Conservation (phyloP, 1,139 yeast species). For the Trichomonascaceae sp. region DNA sequence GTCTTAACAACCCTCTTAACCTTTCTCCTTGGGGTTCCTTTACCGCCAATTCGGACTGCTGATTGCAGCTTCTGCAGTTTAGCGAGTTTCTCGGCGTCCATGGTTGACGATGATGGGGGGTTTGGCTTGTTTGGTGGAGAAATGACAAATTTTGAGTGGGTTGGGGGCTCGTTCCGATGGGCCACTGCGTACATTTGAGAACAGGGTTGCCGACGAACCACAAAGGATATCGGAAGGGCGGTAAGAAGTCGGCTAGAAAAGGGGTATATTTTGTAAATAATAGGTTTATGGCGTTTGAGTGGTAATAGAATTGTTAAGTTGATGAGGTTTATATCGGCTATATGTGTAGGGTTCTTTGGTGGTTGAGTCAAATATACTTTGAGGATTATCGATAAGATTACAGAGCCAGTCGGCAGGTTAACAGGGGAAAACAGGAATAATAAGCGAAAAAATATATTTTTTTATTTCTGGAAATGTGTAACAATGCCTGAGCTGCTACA, state of each 20-base stretch:
- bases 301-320: background rate
- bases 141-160: conserved; percentile 7
- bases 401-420: no score
- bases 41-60: conserved; percentile 41
- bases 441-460: background rate
- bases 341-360: background rate
- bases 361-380: no score
- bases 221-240: background rate
- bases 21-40: conserved; percentile 55
- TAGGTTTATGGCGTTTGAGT: background rate
- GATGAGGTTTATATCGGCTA: background rate
- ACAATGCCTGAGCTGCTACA: background rate
- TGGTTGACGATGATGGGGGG: conserved; percentile 9
- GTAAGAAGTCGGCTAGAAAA: background rate
- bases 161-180: background rate
- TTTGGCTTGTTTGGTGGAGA: background rate
- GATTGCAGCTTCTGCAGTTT: conserved; percentile 37
- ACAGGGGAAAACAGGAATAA: background rate
- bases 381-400: background rate
- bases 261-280: background rate
- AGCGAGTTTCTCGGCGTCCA: conserved; percentile 36
- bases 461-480: background rate
- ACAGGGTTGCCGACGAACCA: background rate
- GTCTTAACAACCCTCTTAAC: conserved; percentile 68
- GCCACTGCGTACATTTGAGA: conserved; percentile 5